phyloP scores from a whole-genome alignment of 2,329 filamentous ascomycete species.

The Fusarium proliferatum region DNA sequence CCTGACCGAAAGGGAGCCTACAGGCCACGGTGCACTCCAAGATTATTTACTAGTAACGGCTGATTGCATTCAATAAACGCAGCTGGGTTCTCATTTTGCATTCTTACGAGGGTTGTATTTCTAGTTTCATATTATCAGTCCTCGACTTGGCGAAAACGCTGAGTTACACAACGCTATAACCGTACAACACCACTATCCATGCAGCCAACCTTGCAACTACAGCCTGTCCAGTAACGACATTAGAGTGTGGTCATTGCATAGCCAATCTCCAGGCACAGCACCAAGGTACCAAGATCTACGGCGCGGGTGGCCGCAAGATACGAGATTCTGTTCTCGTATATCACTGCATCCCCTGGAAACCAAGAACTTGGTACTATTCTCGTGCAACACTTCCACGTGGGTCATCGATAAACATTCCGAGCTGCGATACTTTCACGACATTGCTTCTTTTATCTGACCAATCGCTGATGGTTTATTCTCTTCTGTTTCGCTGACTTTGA shows the following conservation, averaged over 20 bases:
- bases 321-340: slow-evolving; percentile 27
- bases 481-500: background rate
- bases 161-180: slow-evolving; percentile 10
- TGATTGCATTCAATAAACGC: background rate
- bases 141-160: slow-evolving; percentile 6
- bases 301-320: slow-evolving; percentile 29
- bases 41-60: background rate
- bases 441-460: background rate
- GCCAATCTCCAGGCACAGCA: slow-evolving; percentile 2
- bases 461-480: background rate
- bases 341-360: slow-evolving; percentile 5
- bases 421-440: background rate
- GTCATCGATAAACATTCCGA: background rate
- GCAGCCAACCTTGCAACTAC: slow-evolving; percentile 18
- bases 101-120: background rate
- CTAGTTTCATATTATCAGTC: background rate
- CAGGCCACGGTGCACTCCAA: background rate
- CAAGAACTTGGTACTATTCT: background rate
- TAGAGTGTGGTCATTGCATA: slow-evolving; percentile 4
- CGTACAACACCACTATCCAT: slow-evolving; percentile 1
- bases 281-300: slow-evolving; percentile 15
- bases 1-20: background rate
- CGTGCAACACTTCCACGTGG: slow-evolving; percentile 11
- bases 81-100: background rate
- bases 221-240: background rate